Base-by-base conservation (phyloP, 805 yeast genomes). In the Ogataea corticis region DNA sequence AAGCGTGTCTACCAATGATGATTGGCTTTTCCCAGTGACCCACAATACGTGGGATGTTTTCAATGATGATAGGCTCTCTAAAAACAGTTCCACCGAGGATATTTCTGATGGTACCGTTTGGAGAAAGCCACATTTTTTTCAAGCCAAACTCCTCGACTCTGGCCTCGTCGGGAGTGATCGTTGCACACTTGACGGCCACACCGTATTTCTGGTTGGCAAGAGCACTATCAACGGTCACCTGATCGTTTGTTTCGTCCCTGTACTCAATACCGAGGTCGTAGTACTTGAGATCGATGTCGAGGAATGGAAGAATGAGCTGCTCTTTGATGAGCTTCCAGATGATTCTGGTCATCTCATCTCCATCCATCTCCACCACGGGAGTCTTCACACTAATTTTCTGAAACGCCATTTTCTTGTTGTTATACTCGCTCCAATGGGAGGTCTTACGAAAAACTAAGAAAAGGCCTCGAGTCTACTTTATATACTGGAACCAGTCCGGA, bases 91-190 rank as follows among this genome's bases (percentile, higher is more conserved):
- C 98, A 41, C 97, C 97, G 49, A 92, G 74, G 51, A 92, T 85
- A 73, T 92, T 92, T 72, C 98, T 84, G 66, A 92, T 87, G 41
- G 98, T 92, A 49, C 98, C 98, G 70, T 92, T 92, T 53, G 98
- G 98, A 13, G 96, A 88, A 49, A 85, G 77, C 97, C 97, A 92
- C 98, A 92, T 92, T 68, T 90, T 86, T 73, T 92, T 90, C 68
- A 92, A 77, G 45, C 78, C 72, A 69, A 89, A 92, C 69, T 92
- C 98, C 68, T 87, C 74, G 42, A 92, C 97, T 61, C 98, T 82
- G 38, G 88, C 94, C 73, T 92, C 98, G 65, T 88, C 96, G 7
- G 98, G 97, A n/a, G 98, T 92, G 67, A 92, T 92, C 42, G 98
- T 92, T 46, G 98, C 98, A 73, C 98, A 92, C 73, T 92, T 92